Conservation (phyloP, 345 rosid genomes). For the Lepidium aucheri region DNA sequence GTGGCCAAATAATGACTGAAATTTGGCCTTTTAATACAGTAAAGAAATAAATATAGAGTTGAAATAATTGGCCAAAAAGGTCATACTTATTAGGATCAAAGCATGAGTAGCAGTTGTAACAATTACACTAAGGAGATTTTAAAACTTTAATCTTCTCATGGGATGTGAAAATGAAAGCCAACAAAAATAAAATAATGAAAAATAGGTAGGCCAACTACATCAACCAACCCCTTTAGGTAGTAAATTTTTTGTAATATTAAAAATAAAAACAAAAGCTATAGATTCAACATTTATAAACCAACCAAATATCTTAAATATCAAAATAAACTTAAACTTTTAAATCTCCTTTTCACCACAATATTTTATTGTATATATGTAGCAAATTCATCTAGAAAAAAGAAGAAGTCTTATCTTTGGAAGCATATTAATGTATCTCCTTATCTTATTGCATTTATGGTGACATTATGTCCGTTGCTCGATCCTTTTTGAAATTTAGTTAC, state of each 20-base stretch:
- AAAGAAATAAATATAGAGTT: background rate
- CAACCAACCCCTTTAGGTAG: slow-evolving; percentile 11
- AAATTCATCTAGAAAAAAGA: background rate
- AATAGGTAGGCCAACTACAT: slow-evolving; percentile 27
- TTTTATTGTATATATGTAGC: too few relatives aligned
- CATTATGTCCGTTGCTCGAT: slow-evolving; percentile 4
- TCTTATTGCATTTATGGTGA: slow-evolving; percentile 17
- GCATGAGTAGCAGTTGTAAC: slow-evolving; percentile 27
- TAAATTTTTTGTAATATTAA: background rate
- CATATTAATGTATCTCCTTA: background rate
- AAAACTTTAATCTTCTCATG: background rate
- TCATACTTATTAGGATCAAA: slow-evolving; percentile 6
- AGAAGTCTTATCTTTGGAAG: background rate
- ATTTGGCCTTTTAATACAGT: background rate
- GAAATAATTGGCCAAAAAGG: slow-evolving; percentile 18
- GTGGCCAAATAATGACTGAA: background rate
- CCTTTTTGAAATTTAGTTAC: background rate
- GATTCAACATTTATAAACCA: background rate
- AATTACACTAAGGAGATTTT: slow-evolving; percentile 17
- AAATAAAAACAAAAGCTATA: background rate
- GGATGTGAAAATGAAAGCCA: slow-evolving; percentile 13
- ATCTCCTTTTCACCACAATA: too few relatives aligned
- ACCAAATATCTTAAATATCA: background rate
- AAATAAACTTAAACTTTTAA: background rate
- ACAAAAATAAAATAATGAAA: background rate